Evolutionary conservation across 192 early-diverging fungal genomes (phyloP), one percentile per base, ranked within the genome.

Genomic region (Endogone sp.): DNA sequence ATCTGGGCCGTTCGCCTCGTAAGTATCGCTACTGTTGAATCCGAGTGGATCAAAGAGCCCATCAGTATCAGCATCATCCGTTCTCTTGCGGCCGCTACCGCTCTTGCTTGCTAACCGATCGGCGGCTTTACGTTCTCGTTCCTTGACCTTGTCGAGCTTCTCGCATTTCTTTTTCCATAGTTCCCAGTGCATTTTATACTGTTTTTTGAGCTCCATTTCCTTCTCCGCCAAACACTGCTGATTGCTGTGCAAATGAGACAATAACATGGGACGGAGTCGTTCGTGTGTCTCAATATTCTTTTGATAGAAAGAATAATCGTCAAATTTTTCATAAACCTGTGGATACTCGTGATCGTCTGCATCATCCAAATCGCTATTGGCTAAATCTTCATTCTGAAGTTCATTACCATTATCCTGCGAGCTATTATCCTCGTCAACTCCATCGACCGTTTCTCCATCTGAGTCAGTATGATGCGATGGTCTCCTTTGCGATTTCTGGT

Each of bases 261-360:
- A 16, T 16, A 49, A 16, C 16, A 49, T 49, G 37, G 37, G 37
- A 49, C 37, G 37, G 1, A 49, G 37, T 16, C 37, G 37, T 16
- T 49, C 9, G 37, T 49, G 37, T 0, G 37, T n/a, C 2, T 63
- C 72, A 4, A 80, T 69, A 60, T 81, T 83, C 13, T 72, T 68
- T 20, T 82, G 62, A 29, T 80, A 83, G 24, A 71, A 79, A 0
- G 80, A 78, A 69, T 82, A 83, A 3, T 83, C 80, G 16, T 83
- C 67, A 13, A 82, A 49, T 0, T 56, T 69, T 13, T 68, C 49
- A 57, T 71, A 82, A 3, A 83, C 24, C 24, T 71, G 76, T 49
- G 37, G 16, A 49, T 16, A 11, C 9, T 69, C 26, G 59, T 32
- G 16, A 73, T 72, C 21, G 70, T 60, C 2, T 63, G 44, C 4